Conservation (phyloP, 768 basidiomycete genomes). For the Amanita phalloides region DNA sequence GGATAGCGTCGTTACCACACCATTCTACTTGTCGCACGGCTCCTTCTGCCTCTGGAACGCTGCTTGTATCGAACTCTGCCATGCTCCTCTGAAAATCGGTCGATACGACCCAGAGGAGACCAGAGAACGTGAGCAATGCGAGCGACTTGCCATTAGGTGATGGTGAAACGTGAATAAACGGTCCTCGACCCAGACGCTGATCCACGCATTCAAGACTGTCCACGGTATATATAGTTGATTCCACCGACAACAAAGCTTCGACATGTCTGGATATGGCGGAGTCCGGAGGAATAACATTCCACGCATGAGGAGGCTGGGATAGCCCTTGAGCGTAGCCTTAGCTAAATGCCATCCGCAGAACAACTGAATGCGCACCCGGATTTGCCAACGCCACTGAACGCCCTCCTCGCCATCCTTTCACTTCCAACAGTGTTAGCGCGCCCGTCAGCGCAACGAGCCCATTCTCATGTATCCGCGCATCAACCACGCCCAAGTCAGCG, state of each 20-base stretch:
- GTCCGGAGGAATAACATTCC: conserved; percentile 88
- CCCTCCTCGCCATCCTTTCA: conserved; percentile 81
- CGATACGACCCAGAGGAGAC: conserved; percentile 88
- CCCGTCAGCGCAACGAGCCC: conserved; percentile 83
- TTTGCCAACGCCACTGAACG: conserved; percentile 64
- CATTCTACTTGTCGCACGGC: conserved; percentile 70
- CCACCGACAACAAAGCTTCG: conserved; percentile 79
- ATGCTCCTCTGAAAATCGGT: conserved; percentile 83
- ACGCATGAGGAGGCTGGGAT: conserved; percentile 70
- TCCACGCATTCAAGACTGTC: conserved; percentile 87
- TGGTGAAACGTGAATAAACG: conserved; percentile 77
- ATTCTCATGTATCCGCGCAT: conserved; percentile 77
- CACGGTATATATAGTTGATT: conserved; percentile 69
- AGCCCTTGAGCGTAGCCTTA: conserved; percentile 34
- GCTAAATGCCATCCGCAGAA: background rate
- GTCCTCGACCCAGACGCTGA: conserved; percentile 80
- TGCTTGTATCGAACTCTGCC: conserved; percentile 74
- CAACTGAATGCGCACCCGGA: conserved; percentile 43
- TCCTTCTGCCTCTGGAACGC: conserved; percentile 43
- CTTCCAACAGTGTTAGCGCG: conserved; percentile 67
- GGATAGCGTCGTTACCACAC: conserved; percentile 94
- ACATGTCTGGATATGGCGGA: conserved; percentile 82
- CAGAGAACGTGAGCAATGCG: conserved; percentile 65
- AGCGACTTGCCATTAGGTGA: conserved; percentile 94
- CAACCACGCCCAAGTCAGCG: conserved; percentile 70